Evolutionary conservation across 805 yeast species (phyloP).

Genomic region (Limtongozyma cylindracea): DNA sequence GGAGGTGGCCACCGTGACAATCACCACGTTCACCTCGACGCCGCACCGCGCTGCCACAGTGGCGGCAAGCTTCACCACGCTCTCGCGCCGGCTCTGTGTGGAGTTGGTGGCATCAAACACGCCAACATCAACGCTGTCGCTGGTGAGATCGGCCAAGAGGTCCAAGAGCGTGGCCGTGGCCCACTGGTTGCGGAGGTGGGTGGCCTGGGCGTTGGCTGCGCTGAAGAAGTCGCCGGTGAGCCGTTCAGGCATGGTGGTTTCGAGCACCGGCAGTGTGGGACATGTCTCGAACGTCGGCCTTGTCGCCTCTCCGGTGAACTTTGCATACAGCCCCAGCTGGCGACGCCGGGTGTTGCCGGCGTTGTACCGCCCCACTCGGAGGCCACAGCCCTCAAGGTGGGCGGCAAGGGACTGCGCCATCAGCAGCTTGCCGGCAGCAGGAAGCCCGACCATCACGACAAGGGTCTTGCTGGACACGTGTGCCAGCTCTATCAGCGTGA

Average conservation of each 20-base stretch:
- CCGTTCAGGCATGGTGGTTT: too few relatives aligned
- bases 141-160: slow-evolving; percentile 8
- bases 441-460: slow-evolving; percentile 14
- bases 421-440: slow-evolving; percentile 11
- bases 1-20: slow-evolving; percentile 38
- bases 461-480: slow-evolving; percentile 4
- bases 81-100: slow-evolving; percentile 8
- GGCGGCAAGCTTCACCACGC: slow-evolving; percentile 7
- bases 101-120: slow-evolving; percentile 18
- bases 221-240: slow-evolving; percentile 9
- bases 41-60: slow-evolving; percentile 4
- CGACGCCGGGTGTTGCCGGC: slow-evolving; percentile 26
- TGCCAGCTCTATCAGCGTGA: slow-evolving; percentile 2
- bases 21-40: slow-evolving; percentile 21
- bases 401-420: background rate
- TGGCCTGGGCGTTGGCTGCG: slow-evolving; percentile 9
- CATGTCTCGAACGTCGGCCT: too few relatives aligned
- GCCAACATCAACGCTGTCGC: slow-evolving; percentile 8
- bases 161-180: slow-evolving; percentile 10
- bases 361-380: slow-evolving; percentile 8
- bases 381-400: slow-evolving; percentile 1
- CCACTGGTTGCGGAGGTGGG: slow-evolving; percentile 9
- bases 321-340: slow-evolving; percentile 1
- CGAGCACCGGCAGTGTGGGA: too few relatives aligned
- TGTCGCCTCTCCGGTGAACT: slow-evolving; percentile 7